Conservation (phyloP, 1,284 basidiomycete genomes). For the Erythrobasidium hasegawianum region DNA sequence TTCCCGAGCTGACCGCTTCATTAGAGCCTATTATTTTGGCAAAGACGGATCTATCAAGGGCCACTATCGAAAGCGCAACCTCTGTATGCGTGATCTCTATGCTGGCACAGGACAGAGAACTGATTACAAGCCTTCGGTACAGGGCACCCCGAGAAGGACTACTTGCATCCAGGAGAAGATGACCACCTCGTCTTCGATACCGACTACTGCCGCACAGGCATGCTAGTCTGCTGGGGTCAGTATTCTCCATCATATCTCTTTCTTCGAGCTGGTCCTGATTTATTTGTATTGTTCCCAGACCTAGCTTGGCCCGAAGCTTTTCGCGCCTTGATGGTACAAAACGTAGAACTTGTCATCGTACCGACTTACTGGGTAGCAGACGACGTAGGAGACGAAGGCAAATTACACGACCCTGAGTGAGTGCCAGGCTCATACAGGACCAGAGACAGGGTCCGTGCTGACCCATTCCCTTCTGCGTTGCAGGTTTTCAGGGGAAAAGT, state of each 20-base stretch:
- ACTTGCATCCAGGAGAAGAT: conserved; percentile 37
- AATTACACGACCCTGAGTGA: conserved; percentile 12
- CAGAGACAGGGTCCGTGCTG: no score
- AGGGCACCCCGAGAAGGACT: conserved; percentile 42
- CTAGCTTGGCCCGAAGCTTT: conserved; percentile 42
- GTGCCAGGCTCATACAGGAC: background rate
- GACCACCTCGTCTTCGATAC: conserved; percentile 43
- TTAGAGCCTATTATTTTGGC: conserved; percentile 40
- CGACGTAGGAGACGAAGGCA: conserved; percentile 12
- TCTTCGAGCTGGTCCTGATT: no score
- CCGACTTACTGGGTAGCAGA: conserved; percentile 33
- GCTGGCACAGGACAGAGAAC: no score
- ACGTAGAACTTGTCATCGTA: conserved; percentile 35
- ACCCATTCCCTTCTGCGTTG: background rate
- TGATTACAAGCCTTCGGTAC: background rate
- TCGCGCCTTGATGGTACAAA: conserved; percentile 37
- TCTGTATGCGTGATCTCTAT: conserved; percentile 36
- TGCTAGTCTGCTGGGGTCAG: conserved; percentile 42
- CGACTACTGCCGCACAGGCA: conserved; percentile 36
- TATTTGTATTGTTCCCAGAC: conserved; percentile 28
- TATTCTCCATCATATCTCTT: no score
- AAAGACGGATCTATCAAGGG: conserved; percentile 37
- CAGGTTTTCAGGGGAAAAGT: conserved; percentile 36
- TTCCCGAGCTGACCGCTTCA: no score
- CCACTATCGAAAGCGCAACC: conserved; percentile 40